These are phyloP conservation scores for Lodderomyces oxycetoniae DNA, from an alignment of 1,139 yeast genomes.

Conservation along the genomic window DNA sequence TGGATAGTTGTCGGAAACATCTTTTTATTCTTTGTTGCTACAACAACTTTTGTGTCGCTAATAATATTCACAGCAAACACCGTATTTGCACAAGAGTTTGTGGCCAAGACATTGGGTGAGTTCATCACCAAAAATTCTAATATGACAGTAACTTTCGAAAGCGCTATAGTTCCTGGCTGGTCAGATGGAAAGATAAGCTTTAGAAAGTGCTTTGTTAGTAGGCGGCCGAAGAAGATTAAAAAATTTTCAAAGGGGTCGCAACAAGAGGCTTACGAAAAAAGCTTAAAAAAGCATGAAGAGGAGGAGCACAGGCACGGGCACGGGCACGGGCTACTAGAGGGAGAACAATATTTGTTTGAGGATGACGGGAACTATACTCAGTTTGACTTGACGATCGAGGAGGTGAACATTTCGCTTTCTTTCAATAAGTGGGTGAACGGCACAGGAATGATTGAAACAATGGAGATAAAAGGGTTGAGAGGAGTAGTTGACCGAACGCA, in stretches of 20 bases:
- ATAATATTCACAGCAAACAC: constrained; percentile 78
- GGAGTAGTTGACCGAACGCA: constrained; percentile 91
- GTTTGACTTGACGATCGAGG: constrained; percentile 85
- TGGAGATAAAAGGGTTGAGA: constrained; percentile 77
- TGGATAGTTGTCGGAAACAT: constrained; percentile 90
- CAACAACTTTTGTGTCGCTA: constrained; percentile 83
- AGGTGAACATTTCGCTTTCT: constrained; percentile 74
- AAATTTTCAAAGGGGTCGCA: constrained; percentile 71
- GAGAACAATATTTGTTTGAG: constrained; percentile 26
- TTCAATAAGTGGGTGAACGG: constrained; percentile 88
- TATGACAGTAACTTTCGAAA: constrained; percentile 84
- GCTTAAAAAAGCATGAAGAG: constrained; percentile 17
- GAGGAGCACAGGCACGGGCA: constrained; percentile 9
- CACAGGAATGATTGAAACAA: constrained; percentile 76
- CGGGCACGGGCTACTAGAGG: constrained; percentile 13
- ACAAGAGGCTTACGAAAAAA: constrained; percentile 55
- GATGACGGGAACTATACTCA: constrained; percentile 97
- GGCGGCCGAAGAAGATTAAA: constrained; percentile 60
- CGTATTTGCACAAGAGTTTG: constrained; percentile 83
- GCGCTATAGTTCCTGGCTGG: constrained; percentile 96
- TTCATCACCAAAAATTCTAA: constrained; percentile 80
- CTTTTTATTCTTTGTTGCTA: constrained; percentile 70
- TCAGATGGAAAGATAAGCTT: constrained; percentile 80
- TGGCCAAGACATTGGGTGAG: constrained; percentile 78
- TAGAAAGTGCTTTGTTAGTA: constrained; percentile 79